Conservation (phyloP, 768 basidiomycete species). For the Boletus sp. region DNA sequence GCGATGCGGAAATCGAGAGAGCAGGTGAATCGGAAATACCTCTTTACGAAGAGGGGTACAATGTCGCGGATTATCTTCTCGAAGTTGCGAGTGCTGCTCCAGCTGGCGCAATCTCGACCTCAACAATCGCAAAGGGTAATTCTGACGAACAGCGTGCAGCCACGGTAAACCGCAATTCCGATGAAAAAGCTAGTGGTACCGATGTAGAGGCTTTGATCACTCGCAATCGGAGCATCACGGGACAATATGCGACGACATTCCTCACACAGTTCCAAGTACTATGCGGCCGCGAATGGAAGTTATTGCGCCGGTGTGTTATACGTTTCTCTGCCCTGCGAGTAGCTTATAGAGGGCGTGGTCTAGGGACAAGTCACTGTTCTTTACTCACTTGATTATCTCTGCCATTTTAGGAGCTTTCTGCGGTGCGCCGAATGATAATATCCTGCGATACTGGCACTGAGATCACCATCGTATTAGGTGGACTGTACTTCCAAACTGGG, state of each 20-base stretch:
- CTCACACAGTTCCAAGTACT: conserved; percentile 86
- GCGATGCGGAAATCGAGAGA: conserved; percentile 31
- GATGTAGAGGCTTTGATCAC: conserved; percentile 22
- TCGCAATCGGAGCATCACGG: conserved; percentile 15
- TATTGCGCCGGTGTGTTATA: conserved; percentile 54
- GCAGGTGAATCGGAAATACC: conserved; percentile 35
- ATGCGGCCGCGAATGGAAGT: conserved; percentile 82
- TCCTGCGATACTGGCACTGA: not conserved
- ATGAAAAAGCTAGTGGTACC: conserved; percentile 11
- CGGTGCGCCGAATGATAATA: conserved; percentile 41
- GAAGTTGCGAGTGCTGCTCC: conserved; percentile 78
- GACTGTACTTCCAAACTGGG: conserved; percentile 79
- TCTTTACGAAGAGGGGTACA: conserved; percentile 76
- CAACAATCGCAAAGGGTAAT: conserved; percentile 4
- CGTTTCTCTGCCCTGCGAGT: not conserved
- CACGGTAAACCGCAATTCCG: conserved; percentile 1
- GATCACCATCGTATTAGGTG: conserved; percentile 44
- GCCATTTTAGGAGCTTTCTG: conserved; percentile 81
- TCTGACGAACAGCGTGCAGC: not conserved
- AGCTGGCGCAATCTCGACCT: conserved; percentile 40
- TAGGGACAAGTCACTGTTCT: conserved; percentile 79
- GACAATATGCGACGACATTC: conserved; percentile 68
- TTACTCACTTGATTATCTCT: conserved; percentile 72
- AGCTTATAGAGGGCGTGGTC: not conserved
- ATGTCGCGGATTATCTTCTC: conserved; percentile 88